Conservation (phyloP, 1,284 basidiomycete species). For the Boletus semigastroideus region DNA sequence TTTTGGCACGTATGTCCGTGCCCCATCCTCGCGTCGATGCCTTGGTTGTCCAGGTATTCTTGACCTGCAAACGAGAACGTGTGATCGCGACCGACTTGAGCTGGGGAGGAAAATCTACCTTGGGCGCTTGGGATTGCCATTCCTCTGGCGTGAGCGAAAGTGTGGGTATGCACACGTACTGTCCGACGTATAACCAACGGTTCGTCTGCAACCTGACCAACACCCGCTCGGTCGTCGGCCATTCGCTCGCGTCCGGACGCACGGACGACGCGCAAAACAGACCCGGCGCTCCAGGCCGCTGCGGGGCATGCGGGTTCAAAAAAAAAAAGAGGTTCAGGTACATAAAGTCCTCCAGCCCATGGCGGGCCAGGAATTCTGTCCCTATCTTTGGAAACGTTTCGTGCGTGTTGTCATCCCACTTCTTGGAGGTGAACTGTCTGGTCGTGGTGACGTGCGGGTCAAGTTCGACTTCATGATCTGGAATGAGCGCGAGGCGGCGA, state of each 20-base stretch:
- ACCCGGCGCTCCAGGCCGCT: conserved; percentile 37
- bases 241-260: background rate
- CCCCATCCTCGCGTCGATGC: conserved; percentile 14
- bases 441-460: conserved; percentile 23
- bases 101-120: conserved; percentile 5
- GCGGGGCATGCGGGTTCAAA: conserved; percentile 39
- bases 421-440: conserved; percentile 32
- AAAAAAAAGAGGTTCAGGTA: conserved; percentile 32
- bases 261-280: conserved; percentile 30
- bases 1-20: conserved; percentile 10
- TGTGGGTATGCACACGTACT: conserved; percentile 25
- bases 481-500: conserved; percentile 4
- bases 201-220: conserved; percentile 21
- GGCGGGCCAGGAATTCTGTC: conserved; percentile 20
- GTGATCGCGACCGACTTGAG: too few species aligned
- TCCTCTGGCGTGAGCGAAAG: conserved; percentile 26
- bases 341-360: conserved; percentile 36
- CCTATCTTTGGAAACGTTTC: conserved; percentile 32
- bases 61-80: conserved; percentile 7
- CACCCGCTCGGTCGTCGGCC: conserved; percentile 7
- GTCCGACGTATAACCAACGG: conserved; percentile 33
- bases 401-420: conserved; percentile 37
- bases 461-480: conserved; percentile 9
- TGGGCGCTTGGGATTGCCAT: conserved; percentile 23
- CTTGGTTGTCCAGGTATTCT: conserved; percentile 21